Base-by-base conservation (phyloP, 139 green algal species). In the Asterochloris sp. region DNA sequence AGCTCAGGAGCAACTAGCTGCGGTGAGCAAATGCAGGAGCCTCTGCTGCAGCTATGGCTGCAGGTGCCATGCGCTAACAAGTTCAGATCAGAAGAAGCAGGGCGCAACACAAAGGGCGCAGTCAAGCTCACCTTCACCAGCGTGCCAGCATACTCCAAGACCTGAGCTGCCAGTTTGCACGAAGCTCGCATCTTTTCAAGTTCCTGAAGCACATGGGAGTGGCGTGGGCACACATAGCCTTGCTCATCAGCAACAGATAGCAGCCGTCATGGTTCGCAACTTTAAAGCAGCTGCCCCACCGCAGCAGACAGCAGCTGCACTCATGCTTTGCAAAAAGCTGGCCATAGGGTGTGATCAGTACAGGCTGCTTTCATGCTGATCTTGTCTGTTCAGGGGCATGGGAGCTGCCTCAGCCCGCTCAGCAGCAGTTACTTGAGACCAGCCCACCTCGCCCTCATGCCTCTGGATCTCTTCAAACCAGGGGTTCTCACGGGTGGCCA, bases 131-230 rank as follows among this genome's bases (percentile, higher is more conserved):
- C 87, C 84, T 90, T 88, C 12, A 94, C 92, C 15, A 97, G 87
- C 0, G 83, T 91, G 26, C 92, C 94, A 21, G 95, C 96, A 78
- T 90, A 86, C 26, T 93, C 78, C 27, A 96, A 84, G 54, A 98
- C 95, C 78, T 93, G 27, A 10, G 96, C 96, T 11, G 96, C 96
- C 38, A 99, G 91, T 73, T 90, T 93, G 61, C 96, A 90, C 0
- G 93, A 84, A 16, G 90, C 95, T 13, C 94, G 86, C 96, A 99
- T 99, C 73, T 90, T 91, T 60, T 88, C 62, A 1, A 97, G 87
- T n/a, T 88, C 91, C 91, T 94, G 85, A 62, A 83, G 61, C 0
- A n/a, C 68, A 47, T 38, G 17, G 23, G 13, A 47, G 47, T 21
- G 13, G 47, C 26, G 11, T 29, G 23, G n/a, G 24, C 60, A 60